Conservation (phyloP, 2,329 filamentous ascomycete genomes). For the Verticillium longisporum region DNA sequence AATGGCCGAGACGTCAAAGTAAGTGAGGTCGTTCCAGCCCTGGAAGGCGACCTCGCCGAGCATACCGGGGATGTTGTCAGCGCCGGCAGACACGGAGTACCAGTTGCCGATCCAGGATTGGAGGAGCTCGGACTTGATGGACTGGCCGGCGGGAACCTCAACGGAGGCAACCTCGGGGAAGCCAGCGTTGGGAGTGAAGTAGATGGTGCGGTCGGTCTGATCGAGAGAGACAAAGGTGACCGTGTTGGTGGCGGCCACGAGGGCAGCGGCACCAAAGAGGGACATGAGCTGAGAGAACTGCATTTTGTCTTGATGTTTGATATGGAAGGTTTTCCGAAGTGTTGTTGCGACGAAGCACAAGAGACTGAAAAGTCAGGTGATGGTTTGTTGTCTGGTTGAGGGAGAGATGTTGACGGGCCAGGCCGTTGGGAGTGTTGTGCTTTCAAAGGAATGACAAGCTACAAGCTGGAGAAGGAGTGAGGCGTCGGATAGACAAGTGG, state of each 20-base stretch:
- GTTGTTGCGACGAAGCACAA: background rate
- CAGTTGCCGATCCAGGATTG: conserved; percentile 41
- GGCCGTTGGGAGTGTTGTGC: conserved; percentile 1
- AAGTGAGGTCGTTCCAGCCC: conserved; percentile 40
- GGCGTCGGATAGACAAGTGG: conserved; percentile 7
- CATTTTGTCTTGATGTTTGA: conserved; percentile 36
- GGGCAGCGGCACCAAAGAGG: conserved; percentile 31
- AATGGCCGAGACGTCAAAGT: conserved; percentile 54
- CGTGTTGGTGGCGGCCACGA: conserved; percentile 35
- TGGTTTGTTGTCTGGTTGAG: background rate
- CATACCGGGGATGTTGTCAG: conserved; percentile 37
- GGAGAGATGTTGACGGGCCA: conserved; percentile 1
- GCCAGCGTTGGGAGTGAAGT: conserved; percentile 41
- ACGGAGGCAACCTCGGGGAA: conserved; percentile 27
- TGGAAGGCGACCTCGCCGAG: conserved; percentile 44
- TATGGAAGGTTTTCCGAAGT: conserved; percentile 1
- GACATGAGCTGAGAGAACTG: conserved; percentile 41
- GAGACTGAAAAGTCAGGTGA: background rate
- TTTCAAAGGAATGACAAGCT: conserved; percentile 13
- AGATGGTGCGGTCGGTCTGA: conserved; percentile 36
- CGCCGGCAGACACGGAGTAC: conserved; percentile 40
- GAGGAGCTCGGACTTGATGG: conserved; percentile 35
- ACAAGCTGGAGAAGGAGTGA: conserved; percentile 5
- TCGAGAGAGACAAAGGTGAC: conserved; percentile 56
- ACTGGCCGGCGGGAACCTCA: conserved; percentile 27